phyloP scores from a whole-genome alignment of 306 rosid genomes.

The Cicer arietinum region DNA sequence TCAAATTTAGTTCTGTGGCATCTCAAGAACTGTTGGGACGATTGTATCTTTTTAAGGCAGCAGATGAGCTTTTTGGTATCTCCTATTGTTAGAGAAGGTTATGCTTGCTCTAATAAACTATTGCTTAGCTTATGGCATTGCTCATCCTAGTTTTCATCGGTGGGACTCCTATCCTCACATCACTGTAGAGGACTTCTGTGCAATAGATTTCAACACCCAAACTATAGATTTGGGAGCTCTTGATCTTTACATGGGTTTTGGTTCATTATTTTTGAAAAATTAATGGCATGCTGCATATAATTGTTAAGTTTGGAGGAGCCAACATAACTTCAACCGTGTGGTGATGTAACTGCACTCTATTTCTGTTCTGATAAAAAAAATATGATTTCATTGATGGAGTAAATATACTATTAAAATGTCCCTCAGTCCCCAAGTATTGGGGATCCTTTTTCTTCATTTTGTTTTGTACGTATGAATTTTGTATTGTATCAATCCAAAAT shows the following conservation, averaged over 20 bases:
- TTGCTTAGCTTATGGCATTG: background rate
- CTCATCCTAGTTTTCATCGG: background rate
- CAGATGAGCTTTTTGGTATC: no score
- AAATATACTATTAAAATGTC: background rate
- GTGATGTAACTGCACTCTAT: constrained; percentile 8
- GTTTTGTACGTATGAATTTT: background rate
- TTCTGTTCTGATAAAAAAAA: background rate
- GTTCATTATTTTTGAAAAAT: background rate
- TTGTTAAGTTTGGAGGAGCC: background rate
- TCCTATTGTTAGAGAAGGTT: no score
- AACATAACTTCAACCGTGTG: background rate
- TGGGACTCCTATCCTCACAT: background rate
- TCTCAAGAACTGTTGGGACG: no score
- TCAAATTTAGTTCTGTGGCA: no score
- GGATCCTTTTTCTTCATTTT: background rate
- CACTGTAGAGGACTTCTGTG: no score
- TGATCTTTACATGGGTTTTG: no score
- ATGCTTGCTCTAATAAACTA: background rate
- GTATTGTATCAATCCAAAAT: background rate
- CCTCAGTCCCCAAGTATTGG: background rate
- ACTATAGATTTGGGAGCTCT: no score
- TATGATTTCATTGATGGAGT: background rate
- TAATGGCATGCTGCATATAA: background rate
- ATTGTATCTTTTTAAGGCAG: no score
- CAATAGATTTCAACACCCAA: no score